These are phyloP conservation scores for Phytopythium sindhum DNA, from an alignment of 352 stramenopile genomes.

Conservation along the genomic window DNA sequence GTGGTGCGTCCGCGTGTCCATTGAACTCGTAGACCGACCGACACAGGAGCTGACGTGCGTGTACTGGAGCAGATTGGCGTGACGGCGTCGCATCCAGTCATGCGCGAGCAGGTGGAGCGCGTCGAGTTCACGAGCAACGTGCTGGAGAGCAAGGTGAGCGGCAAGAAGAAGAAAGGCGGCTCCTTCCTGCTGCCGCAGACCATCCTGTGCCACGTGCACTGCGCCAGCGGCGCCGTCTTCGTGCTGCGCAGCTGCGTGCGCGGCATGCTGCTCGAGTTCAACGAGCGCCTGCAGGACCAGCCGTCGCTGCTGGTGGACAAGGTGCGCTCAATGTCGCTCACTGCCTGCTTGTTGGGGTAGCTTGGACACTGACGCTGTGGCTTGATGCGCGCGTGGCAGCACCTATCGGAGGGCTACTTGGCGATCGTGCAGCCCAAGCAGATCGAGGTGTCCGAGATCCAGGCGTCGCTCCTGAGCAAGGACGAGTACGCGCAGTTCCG, in stretches of 20 bases:
- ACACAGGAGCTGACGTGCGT: no score
- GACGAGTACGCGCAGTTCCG: conserved; percentile 74
- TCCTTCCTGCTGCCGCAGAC: conserved; percentile 67
- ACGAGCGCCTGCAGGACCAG: conserved; percentile 54
- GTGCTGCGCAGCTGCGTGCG: conserved; percentile 80
- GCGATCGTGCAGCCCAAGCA: conserved; percentile 84
- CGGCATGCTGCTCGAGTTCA: conserved; percentile 75
- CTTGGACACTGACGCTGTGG: not conserved
- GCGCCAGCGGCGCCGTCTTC: conserved; percentile 55
- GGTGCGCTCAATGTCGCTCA: conserved; percentile 9
- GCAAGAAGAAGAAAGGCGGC: conserved; percentile 88
- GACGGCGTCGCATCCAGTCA: conserved; percentile 60
- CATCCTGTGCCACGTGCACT: conserved; percentile 63
- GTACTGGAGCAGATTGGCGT: conserved; percentile 39
- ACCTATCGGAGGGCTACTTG: conserved; percentile 71
- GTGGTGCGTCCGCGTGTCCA: conserved; percentile 26
- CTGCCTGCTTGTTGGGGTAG: conserved; percentile 1
- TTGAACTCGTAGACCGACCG: not conserved
- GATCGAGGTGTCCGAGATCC: conserved; percentile 73
- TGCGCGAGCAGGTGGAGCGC: conserved; percentile 51
- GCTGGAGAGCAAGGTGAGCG: conserved; percentile 65
- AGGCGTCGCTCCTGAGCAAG: conserved; percentile 77
- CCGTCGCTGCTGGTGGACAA: conserved; percentile 63
- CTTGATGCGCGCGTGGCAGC: conserved; percentile 15
- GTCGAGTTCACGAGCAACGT: conserved; percentile 68